A percentile compares a stretch with the other conserved stretches of the same genome.
Evolutionary conservation across 352 stramenopile species (phyloP).

Genomic region (Phytophthora ohioensis): DNA sequence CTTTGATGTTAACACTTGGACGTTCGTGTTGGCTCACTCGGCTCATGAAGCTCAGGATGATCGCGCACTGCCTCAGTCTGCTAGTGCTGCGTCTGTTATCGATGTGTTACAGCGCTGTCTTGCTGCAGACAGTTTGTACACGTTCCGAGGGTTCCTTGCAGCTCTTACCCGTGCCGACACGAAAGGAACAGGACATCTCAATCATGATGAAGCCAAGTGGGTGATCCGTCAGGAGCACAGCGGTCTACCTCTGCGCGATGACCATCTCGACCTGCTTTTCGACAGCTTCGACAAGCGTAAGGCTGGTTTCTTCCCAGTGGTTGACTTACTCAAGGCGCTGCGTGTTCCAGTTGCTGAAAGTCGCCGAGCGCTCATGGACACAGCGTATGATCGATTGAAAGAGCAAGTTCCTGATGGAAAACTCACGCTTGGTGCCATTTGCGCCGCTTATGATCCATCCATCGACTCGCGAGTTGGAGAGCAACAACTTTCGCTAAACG

Average conservation of each 20-base stretch:
- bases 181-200: constrained; percentile 61
- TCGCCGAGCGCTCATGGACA: constrained; percentile 51
- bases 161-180: constrained; percentile 51
- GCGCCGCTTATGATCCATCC: constrained; percentile 57
- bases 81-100: constrained; percentile 49
- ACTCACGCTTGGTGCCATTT: constrained; percentile 57
- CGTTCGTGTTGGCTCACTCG: constrained; percentile 58
- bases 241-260: constrained; percentile 67
- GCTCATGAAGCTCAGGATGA: constrained; percentile 55
- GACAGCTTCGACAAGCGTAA: constrained; percentile 76
- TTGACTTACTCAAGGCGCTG: constrained; percentile 52
- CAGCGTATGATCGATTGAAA: constrained; percentile 56
- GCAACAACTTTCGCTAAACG: constrained; percentile 43
- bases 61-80: constrained; percentile 52
- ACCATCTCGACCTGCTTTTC: constrained; percentile 81
- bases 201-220: constrained; percentile 76
- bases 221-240: constrained; percentile 56
- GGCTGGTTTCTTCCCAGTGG: constrained; percentile 64
- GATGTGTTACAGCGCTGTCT: constrained; percentile 66
- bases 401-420: constrained; percentile 38
- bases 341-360: constrained; percentile 43
- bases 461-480: constrained; percentile 68
- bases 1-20: constrained; percentile 70
- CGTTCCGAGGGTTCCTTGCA: constrained; percentile 62
- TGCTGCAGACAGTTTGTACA: constrained; percentile 65